Evolutionary conservation across 2,329 filamentous ascomycete genomes (phyloP), one percentile per base, ranked within the genome.

Genomic region (Fusarium marasasianum): DNA sequence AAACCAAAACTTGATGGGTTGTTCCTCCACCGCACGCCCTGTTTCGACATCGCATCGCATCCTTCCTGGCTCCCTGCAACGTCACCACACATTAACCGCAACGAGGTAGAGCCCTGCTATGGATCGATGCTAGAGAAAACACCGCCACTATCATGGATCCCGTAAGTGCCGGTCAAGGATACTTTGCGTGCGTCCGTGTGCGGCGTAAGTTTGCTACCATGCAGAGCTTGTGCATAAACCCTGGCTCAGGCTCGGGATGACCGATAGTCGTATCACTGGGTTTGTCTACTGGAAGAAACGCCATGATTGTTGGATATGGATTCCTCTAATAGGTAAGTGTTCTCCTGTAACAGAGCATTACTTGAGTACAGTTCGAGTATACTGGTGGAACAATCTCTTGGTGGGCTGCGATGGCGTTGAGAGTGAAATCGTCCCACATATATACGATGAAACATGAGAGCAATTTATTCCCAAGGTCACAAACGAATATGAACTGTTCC

Each of bases 61-160:
- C 35, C 22, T 37, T 38, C 22, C 43, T 43, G 26, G 33, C 37
- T 44, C 38, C 50, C 17, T 62, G 38, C 26, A 66, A 71, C 35
- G 29, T 37, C 61, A 58, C 56, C 56, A 56, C n/a, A 35, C 54
- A 40, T 53, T 73, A 55, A 59, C 70, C 35, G 38, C 40, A 73
- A 67, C 29, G 33, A 66, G 70, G 38, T 56, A 45, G 33, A 68
- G 22, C 44, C 44, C 43, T 53, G 29, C 26, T 37, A 38, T 33
- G 26, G 64, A 51, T 50, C 48, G 18, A 56, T 26, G 33, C 29
- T 60, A 40, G 26, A 38, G 29, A 24, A 40, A 31, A 56, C 59
- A 43, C 37, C 51, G 33, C 58, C 58, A 44, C 57, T 56, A 41
- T 43, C 66, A 57, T 57, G 62, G 57, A 47, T 54, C 44, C 44